Base-by-base conservation (phyloP, 1,139 yeast genomes). In the Lodderomyces orthopsilosis region DNA sequence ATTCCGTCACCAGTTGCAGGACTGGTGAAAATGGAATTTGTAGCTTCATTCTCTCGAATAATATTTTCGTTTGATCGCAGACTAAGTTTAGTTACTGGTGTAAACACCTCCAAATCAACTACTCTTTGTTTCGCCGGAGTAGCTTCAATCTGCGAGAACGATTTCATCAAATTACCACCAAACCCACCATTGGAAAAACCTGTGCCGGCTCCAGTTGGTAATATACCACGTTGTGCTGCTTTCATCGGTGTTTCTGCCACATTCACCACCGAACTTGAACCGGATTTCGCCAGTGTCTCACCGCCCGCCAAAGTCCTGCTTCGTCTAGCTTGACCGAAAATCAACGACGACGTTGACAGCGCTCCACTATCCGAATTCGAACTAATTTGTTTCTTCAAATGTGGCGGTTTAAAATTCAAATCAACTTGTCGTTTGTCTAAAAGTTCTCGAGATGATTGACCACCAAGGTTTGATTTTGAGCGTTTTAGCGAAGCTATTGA, bases 361-460 rank as follows among this genome's bases (percentile, higher is more conserved):
- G 23, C 35, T 6, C 22, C 22, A 17, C 17, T 19, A 15, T 17
- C 35, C 38, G 18, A 34, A 18, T n/a, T 19, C 17, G 32, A 27
- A 13, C 27, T 4, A 14, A n/a, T 19, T 41, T 32, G 34, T n/a
- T 38, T 37, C 37, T 21, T 37, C 19, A 30, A 30, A 19, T 36
- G 37, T 43, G 24, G 27, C 28, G 23, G 23, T 17, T 36, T 40
- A 9, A 49, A 21, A 37, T 45, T 44, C 52, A 76, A 62, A 42
- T 76, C 81, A n/a, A 76, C 74, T 51, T 75, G 76, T 38, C 81
- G 55, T 47, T 70, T 68, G 32, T 73, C 69, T 37, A 76, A 53
- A 37, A 76, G 52, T 44, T 66, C 65, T 32, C 65, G 69, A 2
- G 46, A 30, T 35, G 30, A 8, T 40, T 0, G 79, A 60, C 3